Evolutionary conservation across 2,329 filamentous ascomycete species (phyloP), one percentile per base, ranked within the genome.

Genomic region (Malbranchea cinnamomea): DNA sequence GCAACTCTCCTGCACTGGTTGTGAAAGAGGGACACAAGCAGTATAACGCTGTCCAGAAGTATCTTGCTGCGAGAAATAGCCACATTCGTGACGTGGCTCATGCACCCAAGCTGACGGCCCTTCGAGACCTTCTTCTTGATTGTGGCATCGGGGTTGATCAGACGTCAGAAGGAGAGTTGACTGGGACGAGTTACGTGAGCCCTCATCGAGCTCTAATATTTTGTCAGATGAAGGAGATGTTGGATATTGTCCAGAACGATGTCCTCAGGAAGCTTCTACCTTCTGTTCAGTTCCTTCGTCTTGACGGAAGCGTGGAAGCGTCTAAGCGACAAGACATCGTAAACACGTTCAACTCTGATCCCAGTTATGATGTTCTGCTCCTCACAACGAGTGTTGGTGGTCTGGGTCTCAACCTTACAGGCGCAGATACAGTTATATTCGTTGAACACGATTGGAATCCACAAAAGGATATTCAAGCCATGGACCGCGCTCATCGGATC

Each of bases 381-480:
- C 64, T 98, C 38, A 98, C 91, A 0, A 98, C 89, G 1, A 91
- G 79, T 45, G 89, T 98, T 26, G 89, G 89, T 52, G 89, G 89
- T 39, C 65, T 98, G 2, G 89, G 89, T 16, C 69, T 98, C 33
- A 98, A 98, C 54, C 62, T 98, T 40, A 98, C 89, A 0, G 89
- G 89, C 42, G 89, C 89, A 3, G 89, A 98, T 56, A 98, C 89
- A 0, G 89, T 98, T 53, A 98, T 98, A 44, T 98, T 98, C 47
- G 91, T 98, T 17, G 89, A 98, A 57, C 91, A 98, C 56, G 89
- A 98, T 56, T 98, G 89, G 89, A 98, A 98, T 52, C 89, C 89
- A 18, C 89, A 98, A 52, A 93, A 93, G 56, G 89, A 98, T 56
- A 72, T 98, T 42, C 89, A 98, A 51, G 89, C 89, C 42, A 98